Base-by-base conservation (phyloP, 2,329 filamentous ascomycete genomes). In the Arthroderma uncinatum region DNA sequence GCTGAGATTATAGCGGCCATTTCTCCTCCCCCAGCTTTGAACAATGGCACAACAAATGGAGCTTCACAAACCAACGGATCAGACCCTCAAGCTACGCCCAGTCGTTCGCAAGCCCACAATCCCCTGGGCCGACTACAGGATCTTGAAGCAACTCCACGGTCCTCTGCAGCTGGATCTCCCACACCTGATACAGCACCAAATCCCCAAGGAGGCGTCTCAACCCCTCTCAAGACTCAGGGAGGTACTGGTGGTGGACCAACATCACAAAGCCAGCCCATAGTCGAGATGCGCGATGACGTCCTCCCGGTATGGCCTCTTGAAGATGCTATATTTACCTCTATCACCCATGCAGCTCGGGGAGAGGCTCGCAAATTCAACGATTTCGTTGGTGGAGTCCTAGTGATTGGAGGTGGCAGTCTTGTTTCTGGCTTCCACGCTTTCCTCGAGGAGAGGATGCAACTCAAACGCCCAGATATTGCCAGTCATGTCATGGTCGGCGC, bases 301-400 rank as follows among this genome's bases (percentile, higher is more conserved):
- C 79, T 96, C 2, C 91, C 93, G 0, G 74, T 90, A 10, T 87
- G 88, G 58, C 84, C 92, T 0, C 82, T 98, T 25, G 92, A 97
- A 69, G 81, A 85, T 60, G 92, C 93, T 4, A 95, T 98, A 65
- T 80, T 96, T 59, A 90, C 87, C 14, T 91, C 85, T 53, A 95
- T 97, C 66, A 81, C 87, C 52, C 87, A 95, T 70, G 93, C 89
- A 6, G 86, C 89, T 55, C 86, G 86, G 61, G 86, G 86, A 57
- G 92, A 97, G 68, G 90, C 97, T 63, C 92, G 93, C 75, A 95
- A 94, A 72, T 83, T 92, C 61, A 86, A 89, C 55, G 93, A 98
- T 68, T 87, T 95, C 66, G 79, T 94, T 33, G 87, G 88, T 37
- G 87, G 87, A 50, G 92, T 95, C 73, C 93, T 95, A 86, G 82